These are phyloP conservation scores for Umbelopsis isabellina DNA, from an alignment of 192 early-diverging fungal species.

Conservation along the genomic window DNA sequence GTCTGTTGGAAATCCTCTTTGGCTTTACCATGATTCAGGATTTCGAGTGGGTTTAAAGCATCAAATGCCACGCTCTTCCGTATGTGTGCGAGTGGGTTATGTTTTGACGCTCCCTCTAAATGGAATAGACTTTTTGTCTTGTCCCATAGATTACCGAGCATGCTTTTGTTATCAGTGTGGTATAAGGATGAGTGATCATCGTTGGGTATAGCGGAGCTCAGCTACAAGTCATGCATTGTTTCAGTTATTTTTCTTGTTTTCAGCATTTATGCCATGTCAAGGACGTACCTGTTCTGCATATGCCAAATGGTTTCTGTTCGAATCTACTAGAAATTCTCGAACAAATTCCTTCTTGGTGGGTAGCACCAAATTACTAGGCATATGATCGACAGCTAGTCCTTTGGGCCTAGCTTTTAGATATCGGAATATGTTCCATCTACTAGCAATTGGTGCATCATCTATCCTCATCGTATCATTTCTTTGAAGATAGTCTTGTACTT, in stretches of 20 bases:
- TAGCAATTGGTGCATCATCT: constrained; percentile 43
- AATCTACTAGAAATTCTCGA: constrained; percentile 49
- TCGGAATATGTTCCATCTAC: constrained; percentile 54
- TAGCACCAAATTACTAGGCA: constrained; percentile 47
- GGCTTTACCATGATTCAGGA: constrained; percentile 12
- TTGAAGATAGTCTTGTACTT: constrained; percentile 47
- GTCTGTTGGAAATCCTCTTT: constrained; percentile 4
- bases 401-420: constrained; percentile 57
- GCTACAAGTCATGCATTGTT: neutral
- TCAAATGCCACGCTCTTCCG: constrained; percentile 26
- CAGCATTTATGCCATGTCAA: too few species aligned
- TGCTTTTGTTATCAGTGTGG: neutral
- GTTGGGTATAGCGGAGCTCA: neutral
- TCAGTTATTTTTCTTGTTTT: neutral
- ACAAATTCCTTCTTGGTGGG: constrained; percentile 54
- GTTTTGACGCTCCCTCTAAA: neutral
- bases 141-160: neutral
- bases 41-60: constrained; percentile 27
- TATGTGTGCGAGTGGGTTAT: neutral
- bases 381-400: constrained; percentile 42
- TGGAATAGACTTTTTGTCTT: neutral
- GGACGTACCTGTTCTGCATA: neutral
- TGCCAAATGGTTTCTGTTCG: neutral
- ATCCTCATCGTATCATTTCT: constrained; percentile 36
- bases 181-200: constrained; percentile 14